Evolutionary conservation across 768 basidiomycete genomes (phyloP).

Genomic region (Lactarius akahatsu): DNA sequence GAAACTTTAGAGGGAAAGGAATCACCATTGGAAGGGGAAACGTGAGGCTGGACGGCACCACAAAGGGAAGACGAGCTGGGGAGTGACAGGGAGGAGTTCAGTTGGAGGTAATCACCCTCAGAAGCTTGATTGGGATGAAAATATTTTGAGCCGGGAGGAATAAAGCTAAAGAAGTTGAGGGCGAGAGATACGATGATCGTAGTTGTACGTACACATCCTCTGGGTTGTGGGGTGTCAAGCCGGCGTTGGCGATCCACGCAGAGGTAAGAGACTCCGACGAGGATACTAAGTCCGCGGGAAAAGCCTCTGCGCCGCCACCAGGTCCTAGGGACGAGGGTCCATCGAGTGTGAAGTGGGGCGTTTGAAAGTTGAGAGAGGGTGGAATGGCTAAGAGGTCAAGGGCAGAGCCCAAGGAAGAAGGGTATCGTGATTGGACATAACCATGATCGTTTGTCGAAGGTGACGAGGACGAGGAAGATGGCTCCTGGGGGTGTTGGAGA

Average conservation of each 20-base stretch:
- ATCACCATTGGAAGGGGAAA: background rate
- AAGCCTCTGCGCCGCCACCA: constrained; percentile 72
- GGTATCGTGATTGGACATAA: constrained; percentile 15
- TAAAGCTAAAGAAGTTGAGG: constrained; percentile 15
- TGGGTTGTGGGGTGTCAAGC: constrained; percentile 14
- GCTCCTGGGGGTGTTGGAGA: constrained; percentile 22
- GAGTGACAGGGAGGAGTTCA: background rate
- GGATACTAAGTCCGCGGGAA: constrained; percentile 39
- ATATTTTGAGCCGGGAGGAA: constrained; percentile 7
- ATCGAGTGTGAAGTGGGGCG: constrained; percentile 63
- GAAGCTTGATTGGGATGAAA: constrained; percentile 13
- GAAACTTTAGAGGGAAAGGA: constrained; percentile 1
- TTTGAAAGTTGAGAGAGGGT: constrained; percentile 45
- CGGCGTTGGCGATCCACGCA: constrained; percentile 28
- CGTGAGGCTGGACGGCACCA: constrained; percentile 15
- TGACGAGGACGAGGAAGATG: constrained; percentile 9
- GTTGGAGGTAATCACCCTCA: constrained; percentile 7
- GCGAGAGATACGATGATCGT: constrained; percentile 1
- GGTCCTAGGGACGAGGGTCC: constrained; percentile 61
- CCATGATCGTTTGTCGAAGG: constrained; percentile 20
- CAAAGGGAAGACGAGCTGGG: constrained; percentile 16
- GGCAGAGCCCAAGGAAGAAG: constrained; percentile 18
- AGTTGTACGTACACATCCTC: constrained; percentile 25
- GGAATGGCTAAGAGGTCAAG: constrained; percentile 6
- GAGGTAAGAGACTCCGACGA: constrained; percentile 24